Percentiles rank a stretch among this genome's conserved stretches.
Evolutionary conservation across 2,329 filamentous ascomycete genomes (phyloP).

Genomic region (Rhinocladiella similis): DNA sequence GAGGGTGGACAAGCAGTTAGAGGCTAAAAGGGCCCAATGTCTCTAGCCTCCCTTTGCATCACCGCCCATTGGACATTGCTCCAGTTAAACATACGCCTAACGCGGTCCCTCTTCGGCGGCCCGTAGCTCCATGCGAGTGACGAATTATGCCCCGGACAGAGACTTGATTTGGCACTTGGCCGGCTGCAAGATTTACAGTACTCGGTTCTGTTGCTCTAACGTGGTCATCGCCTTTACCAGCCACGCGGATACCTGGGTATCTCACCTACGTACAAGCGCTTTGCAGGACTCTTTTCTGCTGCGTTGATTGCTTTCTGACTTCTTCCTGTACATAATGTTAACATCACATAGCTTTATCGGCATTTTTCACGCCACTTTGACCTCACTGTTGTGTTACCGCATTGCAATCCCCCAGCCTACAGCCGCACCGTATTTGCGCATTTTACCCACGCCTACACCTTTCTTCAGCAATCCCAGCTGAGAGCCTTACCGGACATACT

Average conservation of each 20-base stretch:
- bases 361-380: background rate
- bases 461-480: background rate
- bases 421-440: background rate
- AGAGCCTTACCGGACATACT: background rate
- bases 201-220: background rate
- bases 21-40: background rate
- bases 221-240: slow-evolving; percentile 16
- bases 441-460: background rate
- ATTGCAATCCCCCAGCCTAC: background rate
- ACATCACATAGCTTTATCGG: slow-evolving; percentile 10
- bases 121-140: background rate
- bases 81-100: background rate
- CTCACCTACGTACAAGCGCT: slow-evolving; percentile 5
- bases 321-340: slow-evolving; percentile 22
- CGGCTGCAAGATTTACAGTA: background rate
- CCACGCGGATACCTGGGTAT: slow-evolving; percentile 12
- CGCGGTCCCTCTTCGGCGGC: background rate
- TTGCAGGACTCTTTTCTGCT: slow-evolving; percentile 11
- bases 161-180: slow-evolving; percentile 7
- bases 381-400: slow-evolving; percentile 7
- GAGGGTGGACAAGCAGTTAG: too few species aligned
- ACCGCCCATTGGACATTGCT: background rate
- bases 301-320: slow-evolving; percentile 1
- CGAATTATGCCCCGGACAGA: background rate
- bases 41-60: background rate